Evolutionary conservation across 1,284 basidiomycete species (phyloP).

Genomic region (Cryptococcus depauperatus): DNA sequence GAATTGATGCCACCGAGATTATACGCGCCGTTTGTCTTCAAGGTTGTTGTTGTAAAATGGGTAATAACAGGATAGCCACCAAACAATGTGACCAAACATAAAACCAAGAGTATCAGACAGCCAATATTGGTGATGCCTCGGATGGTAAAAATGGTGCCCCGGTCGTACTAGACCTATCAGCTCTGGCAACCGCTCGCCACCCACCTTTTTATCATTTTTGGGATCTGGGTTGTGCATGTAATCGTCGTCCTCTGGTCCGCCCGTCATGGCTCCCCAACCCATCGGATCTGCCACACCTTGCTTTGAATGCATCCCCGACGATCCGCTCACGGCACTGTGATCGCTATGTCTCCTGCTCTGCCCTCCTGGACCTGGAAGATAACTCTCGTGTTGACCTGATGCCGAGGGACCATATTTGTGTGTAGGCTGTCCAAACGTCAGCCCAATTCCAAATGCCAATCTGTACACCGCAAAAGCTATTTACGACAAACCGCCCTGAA

Average conservation of each 20-base stretch:
- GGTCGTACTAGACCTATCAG: slow-evolving; percentile 25
- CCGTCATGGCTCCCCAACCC: slow-evolving; percentile 17
- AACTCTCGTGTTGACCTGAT: not conserved
- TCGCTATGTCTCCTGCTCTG: not conserved
- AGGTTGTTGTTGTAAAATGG: slow-evolving; percentile 31
- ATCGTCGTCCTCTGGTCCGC: slow-evolving; percentile 44
- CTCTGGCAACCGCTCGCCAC: not conserved
- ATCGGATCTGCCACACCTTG: slow-evolving; percentile 5
- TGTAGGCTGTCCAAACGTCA: too few relatives aligned
- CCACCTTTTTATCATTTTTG: slow-evolving; percentile 54
- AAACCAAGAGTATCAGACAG: slow-evolving; percentile 57
- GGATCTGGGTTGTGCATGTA: slow-evolving; percentile 50
- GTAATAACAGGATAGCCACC: slow-evolving; percentile 47
- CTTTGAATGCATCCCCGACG: slow-evolving; percentile 5
- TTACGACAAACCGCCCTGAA: too few relatives aligned
- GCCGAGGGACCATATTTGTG: too few relatives aligned
- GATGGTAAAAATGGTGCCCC: slow-evolving; percentile 58
- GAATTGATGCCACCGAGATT: slow-evolving; percentile 70
- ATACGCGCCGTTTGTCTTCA: slow-evolving; percentile 46
- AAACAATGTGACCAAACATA: slow-evolving; percentile 62
- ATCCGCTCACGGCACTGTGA: slow-evolving; percentile 4
- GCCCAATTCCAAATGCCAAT: too few relatives aligned
- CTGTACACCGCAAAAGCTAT: too few relatives aligned
- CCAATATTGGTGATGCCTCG: slow-evolving; percentile 69
- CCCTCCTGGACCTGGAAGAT: not conserved